Base-by-base conservation (phyloP, 1,284 basidiomycete species). In the Melampsora americana region DNA sequence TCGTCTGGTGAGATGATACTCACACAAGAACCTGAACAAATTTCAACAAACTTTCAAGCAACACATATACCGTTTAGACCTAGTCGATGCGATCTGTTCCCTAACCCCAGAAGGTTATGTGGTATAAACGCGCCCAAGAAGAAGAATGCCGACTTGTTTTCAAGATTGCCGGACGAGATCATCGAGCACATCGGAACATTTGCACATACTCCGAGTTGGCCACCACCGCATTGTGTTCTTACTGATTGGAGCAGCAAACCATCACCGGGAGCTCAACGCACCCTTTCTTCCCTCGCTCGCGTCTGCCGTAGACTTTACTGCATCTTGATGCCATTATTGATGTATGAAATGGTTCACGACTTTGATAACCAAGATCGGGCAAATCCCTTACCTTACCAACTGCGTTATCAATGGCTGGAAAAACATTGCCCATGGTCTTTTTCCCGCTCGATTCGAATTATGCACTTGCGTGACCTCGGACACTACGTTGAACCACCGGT, bases 181-280 rank as follows among this genome's bases (percentile, higher is more conserved):
- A 23, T 60, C 4, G 69, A 71, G 20, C n/a, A 44, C 32, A 48
- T 71, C 35, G 69, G 28, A 60, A 60, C 3, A 16, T 39, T 62
- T 60, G 59, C 48, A 30, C 56, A 71, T 20, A 44, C 46, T 5
- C 42, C 56, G 30, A 20, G 61, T 32, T 71, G 69, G 69, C 69
- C 69, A 30, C 69, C 69, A 44, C 42, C 60, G 18, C 59, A 71
- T n/a, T 62, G 69, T 35, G 69, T 32, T 26, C 61, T 71, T 30
- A 71, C 69, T n/a, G 60, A 71, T 35, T 71, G 69, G 69, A 64
- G 30, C 50, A 71, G 44, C 32, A 62, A 71, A 30, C 69, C 69
- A n/a, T 71, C 69, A 20, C 18, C 44, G 7, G 23, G 7, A 71
- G 32, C 60, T 48, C 69, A 71, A 61, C 69, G 44, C 18, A 60